These are phyloP conservation scores for Phaeotremella skinneri DNA, from an alignment of 768 basidiomycete genomes.

Conservation along the genomic window DNA sequence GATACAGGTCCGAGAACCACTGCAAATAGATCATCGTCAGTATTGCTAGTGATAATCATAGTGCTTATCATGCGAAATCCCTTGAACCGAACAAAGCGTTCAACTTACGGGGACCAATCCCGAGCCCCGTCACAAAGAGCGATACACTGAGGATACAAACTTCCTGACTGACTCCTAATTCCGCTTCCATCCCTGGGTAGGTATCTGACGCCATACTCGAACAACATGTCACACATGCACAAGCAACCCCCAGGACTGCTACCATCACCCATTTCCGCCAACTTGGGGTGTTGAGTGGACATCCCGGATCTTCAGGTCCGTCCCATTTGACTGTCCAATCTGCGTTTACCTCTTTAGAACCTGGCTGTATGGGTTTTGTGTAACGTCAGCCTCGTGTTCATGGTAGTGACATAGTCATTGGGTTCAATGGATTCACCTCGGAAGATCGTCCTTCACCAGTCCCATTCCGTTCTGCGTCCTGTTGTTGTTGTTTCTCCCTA, in stretches of 20 bases:
- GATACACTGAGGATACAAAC: conserved; percentile 59
- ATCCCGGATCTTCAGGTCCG: conserved; percentile 30
- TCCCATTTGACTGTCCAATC: conserved; percentile 30
- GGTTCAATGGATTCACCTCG: no score
- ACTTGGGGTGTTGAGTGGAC: conserved; percentile 35
- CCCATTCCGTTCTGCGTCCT: no score
- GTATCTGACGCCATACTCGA: conserved; percentile 59
- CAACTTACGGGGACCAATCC: conserved; percentile 38
- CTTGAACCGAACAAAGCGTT: conserved; percentile 40
- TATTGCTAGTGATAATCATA: conserved; percentile 50
- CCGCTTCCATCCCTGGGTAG: conserved; percentile 60
- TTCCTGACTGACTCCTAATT: conserved; percentile 60
- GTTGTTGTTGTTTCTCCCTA: no score
- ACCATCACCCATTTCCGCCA: conserved; percentile 42
- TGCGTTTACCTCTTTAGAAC: conserved; percentile 7
- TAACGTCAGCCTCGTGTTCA: background rate
- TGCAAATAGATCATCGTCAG: conserved; percentile 49
- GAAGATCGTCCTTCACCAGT: no score
- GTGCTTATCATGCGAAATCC: no score
- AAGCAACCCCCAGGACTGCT: conserved; percentile 25
- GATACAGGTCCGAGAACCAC: conserved; percentile 53
- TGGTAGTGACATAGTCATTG: no score
- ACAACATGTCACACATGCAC: conserved; percentile 49
- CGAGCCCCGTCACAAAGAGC: conserved; percentile 53
- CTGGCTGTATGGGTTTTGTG: background rate